Percentiles rank a stretch among this genome's conserved stretches.
These are phyloP conservation scores for Pseudonitzschia multiseries DNA, from an alignment of 108 stramenopile species.

Conservation along the genomic window DNA sequence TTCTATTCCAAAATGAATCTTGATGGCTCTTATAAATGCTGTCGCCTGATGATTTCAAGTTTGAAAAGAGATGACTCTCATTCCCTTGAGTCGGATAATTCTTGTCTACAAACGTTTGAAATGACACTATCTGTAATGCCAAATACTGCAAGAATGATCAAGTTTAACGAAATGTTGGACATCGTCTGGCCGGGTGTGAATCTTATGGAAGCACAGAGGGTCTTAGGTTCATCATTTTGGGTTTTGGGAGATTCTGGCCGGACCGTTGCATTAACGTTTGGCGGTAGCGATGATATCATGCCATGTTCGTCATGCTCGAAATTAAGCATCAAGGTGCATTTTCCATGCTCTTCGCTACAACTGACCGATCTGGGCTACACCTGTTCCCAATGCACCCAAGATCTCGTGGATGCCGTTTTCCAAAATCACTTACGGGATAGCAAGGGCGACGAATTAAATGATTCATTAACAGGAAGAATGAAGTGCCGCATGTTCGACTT, in stretches of 20 bases:
- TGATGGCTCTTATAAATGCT: conserved; percentile 19
- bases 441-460: not conserved
- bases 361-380: conserved; percentile 1
- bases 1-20: conserved; percentile 20
- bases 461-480: not conserved
- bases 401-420: conserved; percentile 7
- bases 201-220: not conserved
- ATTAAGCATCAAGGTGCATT: not conserved
- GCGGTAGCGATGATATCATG: conserved; percentile 10
- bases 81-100: not conserved
- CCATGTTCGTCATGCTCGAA: conserved; percentile 11
- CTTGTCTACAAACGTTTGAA: conserved; percentile 18
- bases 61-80: not conserved
- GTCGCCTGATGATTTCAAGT: conserved; percentile 18
- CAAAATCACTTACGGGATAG: not conserved
- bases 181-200: not conserved
- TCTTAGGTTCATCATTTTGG: conserved; percentile 18
- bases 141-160: conserved; percentile 15
- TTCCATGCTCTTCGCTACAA: conserved; percentile 1
- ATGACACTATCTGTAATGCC: not conserved
- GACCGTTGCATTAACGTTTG: conserved; percentile 12
- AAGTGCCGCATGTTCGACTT: conserved; percentile 28
- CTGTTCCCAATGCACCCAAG: conserved; percentile 2
- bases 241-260: conserved; percentile 10
- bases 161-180: conserved; percentile 12